Percentiles rank a stretch among this genome's conserved stretches.
phyloP scores from a whole-genome alignment of 306 rosid species.

The Glycine latifolia region DNA sequence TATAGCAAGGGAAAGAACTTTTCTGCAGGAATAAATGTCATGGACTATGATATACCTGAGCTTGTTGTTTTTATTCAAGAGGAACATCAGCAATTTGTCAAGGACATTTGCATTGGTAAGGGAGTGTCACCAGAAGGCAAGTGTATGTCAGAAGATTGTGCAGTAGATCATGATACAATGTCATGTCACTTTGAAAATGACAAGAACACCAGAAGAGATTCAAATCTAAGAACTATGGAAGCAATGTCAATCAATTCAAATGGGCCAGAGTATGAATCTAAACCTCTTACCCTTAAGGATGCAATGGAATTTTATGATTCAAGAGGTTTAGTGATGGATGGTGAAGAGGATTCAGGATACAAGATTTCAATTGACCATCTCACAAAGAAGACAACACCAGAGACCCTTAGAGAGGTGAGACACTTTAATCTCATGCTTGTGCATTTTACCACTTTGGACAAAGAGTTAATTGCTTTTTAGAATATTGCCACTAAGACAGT shows the following conservation, averaged over 20 bases:
- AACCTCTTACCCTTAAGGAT: conserved; percentile 34
- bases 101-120: conserved; percentile 63
- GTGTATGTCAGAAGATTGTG: conserved; percentile 44
- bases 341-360: conserved; percentile 39
- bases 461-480: background rate
- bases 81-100: conserved; percentile 61
- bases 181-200: conserved; percentile 43
- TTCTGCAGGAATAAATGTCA: conserved; percentile 35
- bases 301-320: conserved; percentile 41
- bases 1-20: conserved; percentile 44
- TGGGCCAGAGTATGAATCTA: conserved; percentile 40
- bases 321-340: conserved; percentile 43
- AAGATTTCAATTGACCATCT: conserved; percentile 35
- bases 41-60: conserved; percentile 69
- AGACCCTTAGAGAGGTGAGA: conserved; percentile 60
- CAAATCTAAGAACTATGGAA: conserved; percentile 45
- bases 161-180: conserved; percentile 38
- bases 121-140: conserved; percentile 30
- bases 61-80: conserved; percentile 79
- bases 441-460: conserved; percentile 30
- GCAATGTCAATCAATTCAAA: conserved; percentile 36
- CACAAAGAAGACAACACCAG: conserved; percentile 38
- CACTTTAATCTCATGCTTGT: conserved; percentile 27
- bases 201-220: conserved; percentile 43
- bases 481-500: background rate